Evolutionary conservation across 306 rosid species (phyloP), one percentile per base, ranked within the genome.

Genomic region (Neltuma alba): DNA sequence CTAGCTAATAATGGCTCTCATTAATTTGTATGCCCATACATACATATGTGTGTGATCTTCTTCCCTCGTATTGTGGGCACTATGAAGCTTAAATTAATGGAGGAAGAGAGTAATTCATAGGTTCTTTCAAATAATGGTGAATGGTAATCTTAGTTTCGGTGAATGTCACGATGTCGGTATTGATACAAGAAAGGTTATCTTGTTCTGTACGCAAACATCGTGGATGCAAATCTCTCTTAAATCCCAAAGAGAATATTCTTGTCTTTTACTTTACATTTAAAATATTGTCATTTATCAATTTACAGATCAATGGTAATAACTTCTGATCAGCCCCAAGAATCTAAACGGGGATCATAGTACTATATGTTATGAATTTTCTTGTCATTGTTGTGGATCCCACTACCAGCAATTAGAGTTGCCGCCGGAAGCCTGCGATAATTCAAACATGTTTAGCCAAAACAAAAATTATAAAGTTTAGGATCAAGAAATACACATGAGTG

Each of bases 261-360:
- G 30, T 30, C 38, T 71, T 30, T 47, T 70, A 5, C 2, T 45
- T 58, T 30, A 30, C 16, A 48, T 45, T 25, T 16, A n/a, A 16
- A 48, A 41, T 40, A 68, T 21, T 68, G 63, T 11, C 42, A 48
- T 47, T 47, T 30, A 28, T 71, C 38, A 70, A 72, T 18, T 71
- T 48, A 47, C 30, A n/a, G 20, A 37, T 54, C 61, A 21, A 10
- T 48, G 57, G 38, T 34, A 30, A 47, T 30, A 45, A 42, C 16
- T 27, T 70, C 14, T 45, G 3, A 8, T 44, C 12, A 69, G 23
- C 21, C 27, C 37, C 41, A 28, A 30, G 41, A 45, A 44, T 13
- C 63, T 9, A 11, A n/a, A n/a, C n/a, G n/a, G n/a, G n/a, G n/a
- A 4, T 40, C 7, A 9, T 65, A 37, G 58, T 61, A 42, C 3